phyloP scores from a whole-genome alignment of 1,284 basidiomycete species.

The Apiotrichum siamense region DNA sequence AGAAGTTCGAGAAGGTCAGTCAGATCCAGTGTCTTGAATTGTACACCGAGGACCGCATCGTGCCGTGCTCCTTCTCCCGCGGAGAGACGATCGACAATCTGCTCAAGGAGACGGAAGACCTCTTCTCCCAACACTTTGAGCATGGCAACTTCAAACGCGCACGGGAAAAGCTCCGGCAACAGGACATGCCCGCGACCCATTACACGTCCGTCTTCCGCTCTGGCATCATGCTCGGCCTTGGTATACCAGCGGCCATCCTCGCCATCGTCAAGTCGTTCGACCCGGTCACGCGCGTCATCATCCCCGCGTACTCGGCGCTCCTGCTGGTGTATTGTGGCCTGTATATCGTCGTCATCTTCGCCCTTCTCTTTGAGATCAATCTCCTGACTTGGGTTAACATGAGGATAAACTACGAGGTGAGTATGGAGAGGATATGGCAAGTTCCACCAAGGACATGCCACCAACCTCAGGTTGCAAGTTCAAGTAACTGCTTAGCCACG shows the following conservation, averaged over 20 bases:
- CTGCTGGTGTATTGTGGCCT: slow-evolving; percentile 75
- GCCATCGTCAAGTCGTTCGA: slow-evolving; percentile 63
- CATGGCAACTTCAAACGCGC: slow-evolving; percentile 79
- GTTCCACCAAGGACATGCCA: too few species aligned
- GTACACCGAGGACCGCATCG: slow-evolving; percentile 70
- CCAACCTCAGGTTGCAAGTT: too few species aligned
- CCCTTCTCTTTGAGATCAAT: slow-evolving; percentile 73
- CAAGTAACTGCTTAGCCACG: too few species aligned
- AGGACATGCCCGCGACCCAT: slow-evolving; percentile 57
- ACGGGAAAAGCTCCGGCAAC: slow-evolving; percentile 59
- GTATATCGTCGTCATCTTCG: slow-evolving; percentile 69
- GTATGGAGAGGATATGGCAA: too few species aligned
- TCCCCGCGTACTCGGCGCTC: slow-evolving; percentile 68
- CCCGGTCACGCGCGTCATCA: slow-evolving; percentile 53
- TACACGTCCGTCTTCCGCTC: slow-evolving; percentile 70
- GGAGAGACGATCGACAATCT: slow-evolving; percentile 60
- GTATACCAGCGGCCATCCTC: slow-evolving; percentile 64
- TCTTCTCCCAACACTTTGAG: slow-evolving; percentile 70
- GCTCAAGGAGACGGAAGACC: slow-evolving; percentile 65
- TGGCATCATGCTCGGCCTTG: slow-evolving; percentile 70
- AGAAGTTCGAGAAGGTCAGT: slow-evolving; percentile 87
- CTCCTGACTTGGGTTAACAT: slow-evolving; percentile 67
- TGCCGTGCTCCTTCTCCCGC: slow-evolving; percentile 47
- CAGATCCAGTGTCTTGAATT: slow-evolving; percentile 56
- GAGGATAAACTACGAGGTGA: slow-evolving; percentile 66